These are phyloP conservation scores for Cucurbitaria berberidis DNA, from an alignment of 2,329 filamentous ascomycete genomes.

Conservation along the genomic window DNA sequence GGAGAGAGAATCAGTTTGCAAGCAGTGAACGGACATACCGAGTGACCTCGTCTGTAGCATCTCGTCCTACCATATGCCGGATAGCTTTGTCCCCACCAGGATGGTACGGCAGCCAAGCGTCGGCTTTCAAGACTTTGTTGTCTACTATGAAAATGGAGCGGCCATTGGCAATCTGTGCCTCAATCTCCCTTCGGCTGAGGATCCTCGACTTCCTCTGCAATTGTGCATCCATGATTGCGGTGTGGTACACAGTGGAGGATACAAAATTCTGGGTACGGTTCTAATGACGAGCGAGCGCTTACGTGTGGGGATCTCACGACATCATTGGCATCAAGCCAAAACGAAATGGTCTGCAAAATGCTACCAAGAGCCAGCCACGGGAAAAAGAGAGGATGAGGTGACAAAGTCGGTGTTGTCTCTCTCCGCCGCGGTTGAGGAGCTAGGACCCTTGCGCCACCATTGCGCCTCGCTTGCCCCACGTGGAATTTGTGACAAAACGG, in stretches of 20 bases:
- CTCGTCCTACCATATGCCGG: slow-evolving; percentile 88
- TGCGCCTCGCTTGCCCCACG: slow-evolving; percentile 12
- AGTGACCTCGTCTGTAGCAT: slow-evolving; percentile 93
- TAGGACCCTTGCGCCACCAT: slow-evolving; percentile 13
- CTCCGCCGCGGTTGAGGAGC: slow-evolving; percentile 17
- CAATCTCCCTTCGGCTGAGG: slow-evolving; percentile 70
- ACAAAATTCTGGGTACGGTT: background rate
- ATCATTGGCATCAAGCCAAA: background rate
- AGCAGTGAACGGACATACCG: slow-evolving; percentile 65
- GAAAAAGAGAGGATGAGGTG: slow-evolving; percentile 20
- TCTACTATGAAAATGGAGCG: slow-evolving; percentile 81
- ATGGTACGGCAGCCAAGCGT: slow-evolving; percentile 87
- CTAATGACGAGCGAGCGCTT: background rate
- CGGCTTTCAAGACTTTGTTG: slow-evolving; percentile 80
- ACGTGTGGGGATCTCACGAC: slow-evolving; percentile 5
- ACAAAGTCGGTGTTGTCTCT: slow-evolving; percentile 16
- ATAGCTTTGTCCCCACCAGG: slow-evolving; percentile 93
- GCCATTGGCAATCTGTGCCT: slow-evolving; percentile 83
- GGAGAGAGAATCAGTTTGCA: background rate
- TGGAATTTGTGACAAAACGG: background rate
- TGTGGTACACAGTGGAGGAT: background rate
- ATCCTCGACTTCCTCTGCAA: slow-evolving; percentile 54
- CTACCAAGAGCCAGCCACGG: slow-evolving; percentile 10
- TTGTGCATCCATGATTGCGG: slow-evolving; percentile 35
- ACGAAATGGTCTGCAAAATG: background rate